These are phyloP conservation scores for Ambrosiella cleistominuta DNA, from an alignment of 2,329 filamentous ascomycete genomes.

Conservation along the genomic window DNA sequence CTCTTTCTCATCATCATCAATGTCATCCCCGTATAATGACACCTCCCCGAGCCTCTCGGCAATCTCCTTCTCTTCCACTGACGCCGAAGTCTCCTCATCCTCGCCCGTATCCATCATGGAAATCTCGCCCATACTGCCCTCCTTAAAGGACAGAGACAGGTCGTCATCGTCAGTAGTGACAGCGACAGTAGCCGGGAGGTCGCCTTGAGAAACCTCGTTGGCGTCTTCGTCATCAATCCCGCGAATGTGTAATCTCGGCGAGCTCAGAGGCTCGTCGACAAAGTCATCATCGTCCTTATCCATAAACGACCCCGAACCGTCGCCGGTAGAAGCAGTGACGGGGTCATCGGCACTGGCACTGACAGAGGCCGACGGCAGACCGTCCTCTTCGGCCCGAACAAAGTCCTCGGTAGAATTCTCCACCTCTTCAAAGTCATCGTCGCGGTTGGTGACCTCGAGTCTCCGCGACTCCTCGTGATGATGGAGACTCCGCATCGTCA, in stretches of 20 bases:
- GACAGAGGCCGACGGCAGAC: slow-evolving; percentile 41
- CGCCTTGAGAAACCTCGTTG: slow-evolving; percentile 19
- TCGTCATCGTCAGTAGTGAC: slow-evolving; percentile 4
- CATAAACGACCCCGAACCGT: slow-evolving; percentile 29
- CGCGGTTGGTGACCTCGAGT: slow-evolving; percentile 62
- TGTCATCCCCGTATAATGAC: background rate
- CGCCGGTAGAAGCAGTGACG: too few relatives aligned
- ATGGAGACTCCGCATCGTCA: slow-evolving; percentile 40
- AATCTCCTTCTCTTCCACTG: slow-evolving; percentile 7
- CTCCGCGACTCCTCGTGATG: slow-evolving; percentile 37
- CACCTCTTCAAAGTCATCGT: slow-evolving; percentile 91
- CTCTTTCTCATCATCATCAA: background rate
- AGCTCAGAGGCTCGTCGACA: slow-evolving; percentile 60
- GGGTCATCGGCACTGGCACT: too few relatives aligned
- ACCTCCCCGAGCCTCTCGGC: slow-evolving; percentile 6
- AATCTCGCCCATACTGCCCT: slow-evolving; percentile 4
- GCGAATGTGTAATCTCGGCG: slow-evolving; percentile 36
- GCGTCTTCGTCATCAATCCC: slow-evolving; percentile 39
- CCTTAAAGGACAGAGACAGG: slow-evolving; percentile 6
- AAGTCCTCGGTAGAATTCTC: slow-evolving; percentile 44
- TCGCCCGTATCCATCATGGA: slow-evolving; percentile 1
- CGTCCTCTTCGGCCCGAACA: slow-evolving; percentile 63
- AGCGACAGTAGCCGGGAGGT: slow-evolving; percentile 12
- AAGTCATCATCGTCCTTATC: slow-evolving; percentile 55
- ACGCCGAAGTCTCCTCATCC: background rate